A percentile compares a stretch with the other conserved stretches of the same genome.
phyloP scores from a whole-genome alignment of 148 eudicot species.

The Rhododendron henanense region DNA sequence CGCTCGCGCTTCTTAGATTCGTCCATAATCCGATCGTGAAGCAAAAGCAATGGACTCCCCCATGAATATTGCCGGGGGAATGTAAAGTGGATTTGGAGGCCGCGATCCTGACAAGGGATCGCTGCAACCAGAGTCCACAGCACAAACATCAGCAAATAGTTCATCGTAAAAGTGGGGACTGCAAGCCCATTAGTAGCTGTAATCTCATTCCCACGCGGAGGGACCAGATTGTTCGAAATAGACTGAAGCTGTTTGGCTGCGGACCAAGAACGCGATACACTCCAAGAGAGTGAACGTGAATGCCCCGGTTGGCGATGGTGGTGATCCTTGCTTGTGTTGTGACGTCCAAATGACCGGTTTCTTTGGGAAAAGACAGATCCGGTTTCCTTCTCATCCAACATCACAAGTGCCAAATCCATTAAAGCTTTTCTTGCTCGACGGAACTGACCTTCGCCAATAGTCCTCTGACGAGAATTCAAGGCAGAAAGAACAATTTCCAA shows the following conservation, averaged over 20 bases:
- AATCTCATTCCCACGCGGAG: conserved; percentile 51
- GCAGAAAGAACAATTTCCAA: conserved; percentile 51
- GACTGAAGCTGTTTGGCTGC: conserved; percentile 54
- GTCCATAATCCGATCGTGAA: conserved; percentile 46
- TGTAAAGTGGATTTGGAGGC: conserved; percentile 45
- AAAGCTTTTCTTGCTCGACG: conserved; percentile 62
- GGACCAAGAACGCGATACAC: conserved; percentile 67
- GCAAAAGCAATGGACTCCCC: conserved; percentile 39
- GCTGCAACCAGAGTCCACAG: conserved; percentile 71
- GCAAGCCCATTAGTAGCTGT: conserved; percentile 51
- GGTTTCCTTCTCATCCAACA: conserved; percentile 56
- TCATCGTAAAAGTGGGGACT: conserved; percentile 44
- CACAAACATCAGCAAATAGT: conserved; percentile 51
- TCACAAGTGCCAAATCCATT: conserved; percentile 52
- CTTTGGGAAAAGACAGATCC: conserved; percentile 44
- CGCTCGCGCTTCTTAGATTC: conserved; percentile 55
- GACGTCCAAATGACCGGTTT: conserved; percentile 54
- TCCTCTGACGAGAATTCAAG: conserved; percentile 32
- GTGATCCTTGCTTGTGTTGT: conserved; percentile 38
- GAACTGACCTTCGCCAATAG: conserved; percentile 41
- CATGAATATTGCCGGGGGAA: conserved; percentile 52
- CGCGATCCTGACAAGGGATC: conserved; percentile 67
- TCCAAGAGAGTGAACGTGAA: conserved; percentile 60
- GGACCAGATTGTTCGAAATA: conserved; percentile 44
- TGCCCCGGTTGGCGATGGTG: conserved; percentile 31